Evolutionary conservation across 768 basidiomycete species (phyloP), one percentile per base, ranked within the genome.

Genomic region (Dentipellis fragilis): DNA sequence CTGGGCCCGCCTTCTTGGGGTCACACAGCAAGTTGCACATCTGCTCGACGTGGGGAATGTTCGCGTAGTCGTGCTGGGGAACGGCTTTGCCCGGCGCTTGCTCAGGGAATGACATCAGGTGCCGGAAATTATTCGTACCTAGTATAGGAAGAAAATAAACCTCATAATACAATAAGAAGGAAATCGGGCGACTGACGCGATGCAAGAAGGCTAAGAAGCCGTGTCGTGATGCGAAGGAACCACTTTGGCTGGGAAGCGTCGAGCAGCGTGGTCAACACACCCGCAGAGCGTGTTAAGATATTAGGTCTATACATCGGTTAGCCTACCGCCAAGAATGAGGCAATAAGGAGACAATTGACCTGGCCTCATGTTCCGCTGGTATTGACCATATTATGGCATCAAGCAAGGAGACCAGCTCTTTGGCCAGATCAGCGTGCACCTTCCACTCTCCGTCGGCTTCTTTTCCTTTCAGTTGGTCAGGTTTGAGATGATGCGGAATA

Each of bases 181-280:
- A 50, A 70, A 83, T 58, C 62, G 84, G 81, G 74, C 37, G 79
- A 78, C 17, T 79, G 79, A 40, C 87, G 64, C 53, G 81, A 66
- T 16, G 77, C 65, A 23, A 89, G 68, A 12, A 84, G 58, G n/a
- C 78, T 75, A 16, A 75, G 67, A 39, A 73, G 71, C 11, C 74
- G 72, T 49, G 69, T 46, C 17, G 55, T 60, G 17, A 22, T 9
- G 21, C 40, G 52, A 16, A 53, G 52, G 17, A 53, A 53, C 39
- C 21, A 42, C 11, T 19, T 46, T 19, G 52, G 23, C 3, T 53
- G 52, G 10, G 52, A 39, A 10, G 52, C 14, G 16, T 53, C 23
- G 21, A 42, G n/a, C 11, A 53, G 40, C 21, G 52, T 53, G 6
- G 52, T 23, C 11, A 53, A 23, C 21, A 53, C 52, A 19, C 19